Base-by-base conservation (phyloP, 1,284 basidiomycete species). In the Vanrija humicola region DNA sequence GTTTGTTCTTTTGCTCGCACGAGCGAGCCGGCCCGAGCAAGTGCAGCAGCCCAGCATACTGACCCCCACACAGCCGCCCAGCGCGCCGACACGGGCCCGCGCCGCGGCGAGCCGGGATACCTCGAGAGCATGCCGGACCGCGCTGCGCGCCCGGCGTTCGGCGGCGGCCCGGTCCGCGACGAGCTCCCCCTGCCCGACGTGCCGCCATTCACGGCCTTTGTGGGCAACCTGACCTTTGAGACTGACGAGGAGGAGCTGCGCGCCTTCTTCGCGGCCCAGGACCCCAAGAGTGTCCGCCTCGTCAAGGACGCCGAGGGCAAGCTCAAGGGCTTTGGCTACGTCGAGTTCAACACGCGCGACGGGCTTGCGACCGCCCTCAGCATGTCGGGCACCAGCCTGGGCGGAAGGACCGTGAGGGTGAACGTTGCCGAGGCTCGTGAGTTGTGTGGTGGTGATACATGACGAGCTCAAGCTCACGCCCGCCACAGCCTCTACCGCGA, bases 281-380 rank as follows among this genome's bases (percentile, higher is more conserved):
- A 90, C 86, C 82, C 86, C 60, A 88, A 89, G 73, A 87, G 86
- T 23, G 84, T 93, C 62, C 93, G 97, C 79, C 88, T 98, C 62
- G 94, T 98, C 74, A 88, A 83, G 67, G 93, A 94, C 68, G 83
- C 86, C 55, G 87, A 88, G 48, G 92, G 94, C 52, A 92, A 92
- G 74, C 89, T 92, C 34, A 98, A 97, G 77, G 96, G 96, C 1
- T 98, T 97, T 77, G 96, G 95, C 34, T 98, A 98, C 73, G 86
- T 98, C 62, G 95, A 99, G 74, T 98, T 98, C 70, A 82, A 81
- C 39, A 86, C 87, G 51, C 73, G 91, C 55, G 89, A 93, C 39
- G 86, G 84, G 44, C 80, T 98, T 61, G 93, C 92, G 78, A 84
- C 86, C 52, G 95, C 88, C 6, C 77, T 97, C 29, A 77, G 79